Percentiles rank a stretch among this genome's conserved stretches.
These are phyloP conservation scores for Phyllosticta ampelicida DNA, from an alignment of 2,329 filamentous ascomycete genomes.

Conservation along the genomic window DNA sequence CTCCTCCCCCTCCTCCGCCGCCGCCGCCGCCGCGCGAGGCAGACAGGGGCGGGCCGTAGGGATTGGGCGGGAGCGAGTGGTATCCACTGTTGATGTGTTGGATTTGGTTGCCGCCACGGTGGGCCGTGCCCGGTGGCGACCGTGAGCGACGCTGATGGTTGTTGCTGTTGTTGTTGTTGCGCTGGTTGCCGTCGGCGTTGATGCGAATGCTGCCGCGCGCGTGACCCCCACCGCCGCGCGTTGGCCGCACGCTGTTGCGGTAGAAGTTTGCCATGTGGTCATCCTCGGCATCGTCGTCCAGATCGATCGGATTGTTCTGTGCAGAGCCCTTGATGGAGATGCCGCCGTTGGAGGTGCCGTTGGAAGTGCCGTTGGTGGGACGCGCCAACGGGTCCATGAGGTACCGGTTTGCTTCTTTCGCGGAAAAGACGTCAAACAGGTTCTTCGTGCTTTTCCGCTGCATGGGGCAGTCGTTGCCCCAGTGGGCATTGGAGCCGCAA, in stretches of 20 bases:
- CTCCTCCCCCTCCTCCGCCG: neutral
- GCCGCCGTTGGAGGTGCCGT: conserved; percentile 2
- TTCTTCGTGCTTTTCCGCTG: neutral
- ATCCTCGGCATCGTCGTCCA: conserved; percentile 3
- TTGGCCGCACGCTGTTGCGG: neutral
- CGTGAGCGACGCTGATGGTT: neutral
- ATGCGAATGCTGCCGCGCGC: conserved; percentile 7
- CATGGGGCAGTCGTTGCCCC: conserved; percentile 42
- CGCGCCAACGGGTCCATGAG: conserved; percentile 6
- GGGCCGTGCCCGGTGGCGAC: neutral
- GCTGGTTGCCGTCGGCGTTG: neutral
- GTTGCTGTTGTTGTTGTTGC: too few species aligned
- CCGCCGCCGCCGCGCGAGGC: neutral
- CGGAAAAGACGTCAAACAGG: conserved; percentile 10
- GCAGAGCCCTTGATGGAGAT: conserved; percentile 13
- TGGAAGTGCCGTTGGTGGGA: neutral
- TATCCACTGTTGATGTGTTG: neutral
- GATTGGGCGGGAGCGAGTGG: conserved; percentile 8
- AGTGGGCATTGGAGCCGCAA: conserved; percentile 47
- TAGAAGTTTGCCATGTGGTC: conserved; percentile 8
- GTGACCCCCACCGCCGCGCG: neutral
- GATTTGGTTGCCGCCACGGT: neutral
- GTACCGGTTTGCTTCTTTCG: conserved; percentile 11
- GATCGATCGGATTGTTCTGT: conserved; percentile 2
- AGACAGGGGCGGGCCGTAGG: neutral